Evolutionary conservation across 2,329 filamentous ascomycete genomes (phyloP), one percentile per base, ranked within the genome.

Genomic region (Monosporascus sp.): DNA sequence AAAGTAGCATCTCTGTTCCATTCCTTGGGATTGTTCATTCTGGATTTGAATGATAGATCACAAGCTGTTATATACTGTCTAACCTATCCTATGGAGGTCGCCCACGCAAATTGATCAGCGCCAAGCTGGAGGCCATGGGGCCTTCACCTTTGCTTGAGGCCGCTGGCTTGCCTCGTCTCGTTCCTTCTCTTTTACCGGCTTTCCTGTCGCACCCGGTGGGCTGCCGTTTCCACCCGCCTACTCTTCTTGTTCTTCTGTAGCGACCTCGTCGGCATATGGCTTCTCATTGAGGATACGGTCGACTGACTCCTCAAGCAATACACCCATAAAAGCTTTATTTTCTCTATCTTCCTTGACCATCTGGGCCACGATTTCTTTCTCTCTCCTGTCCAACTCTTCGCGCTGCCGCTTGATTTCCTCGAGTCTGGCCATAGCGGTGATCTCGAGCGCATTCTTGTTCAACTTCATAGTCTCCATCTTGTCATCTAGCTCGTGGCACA

Each of bases 351-450:
- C 61, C 25, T 52, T 52, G 48, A 66, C 41, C 57, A 67, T 66
- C n/a, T 52, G 61, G 3, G 53, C 55, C n/a, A 65, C 52, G 3
- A 67, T 41, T 7, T 63, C 61, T 43, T 49, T 59, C 52, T 73
- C 71, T 48, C 66, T 60, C 50, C 59, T 64, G 52, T 70, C 68
- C 7, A 72, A 60, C 54, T 71, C 70, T 51, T 67, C 66, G 43
- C 70, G 66, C 52, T 68, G 58, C 14, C 63, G 58, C 22, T 61
- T 58, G 50, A 73, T 68, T 6, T 65, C 63, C 37, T 64, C 56
- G n/a, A 72, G 61, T n/a, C 63, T 54, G 3, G 50, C 37, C 20
- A 56, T 51, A 5, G 63, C 51, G 17, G 52, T 60, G 41, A 63
- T 58, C 46, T 70, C 65, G n/a, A 71, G 51, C 7, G 60, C 59